phyloP scores from a whole-genome alignment of 2,329 filamentous ascomycete genomes.

The Magnaporthiopsis incrustans region DNA sequence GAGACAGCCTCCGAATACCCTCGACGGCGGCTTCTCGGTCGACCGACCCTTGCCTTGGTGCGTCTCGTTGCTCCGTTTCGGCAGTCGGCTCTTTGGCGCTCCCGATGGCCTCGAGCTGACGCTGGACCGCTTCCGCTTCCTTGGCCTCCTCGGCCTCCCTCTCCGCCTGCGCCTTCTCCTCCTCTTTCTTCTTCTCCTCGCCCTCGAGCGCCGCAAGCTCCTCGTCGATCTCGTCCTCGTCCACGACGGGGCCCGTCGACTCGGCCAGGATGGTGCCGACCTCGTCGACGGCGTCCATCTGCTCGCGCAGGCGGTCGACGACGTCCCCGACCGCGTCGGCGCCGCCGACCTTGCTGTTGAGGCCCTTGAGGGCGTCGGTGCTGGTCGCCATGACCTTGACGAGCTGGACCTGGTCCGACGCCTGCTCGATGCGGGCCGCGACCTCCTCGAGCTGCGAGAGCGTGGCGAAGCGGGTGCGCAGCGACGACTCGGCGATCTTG shows the following conservation, averaged over 20 bases:
- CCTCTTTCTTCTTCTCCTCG: conserved; percentile 46
- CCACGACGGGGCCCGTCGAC: conserved; percentile 40
- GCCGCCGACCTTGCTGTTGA: conserved; percentile 74
- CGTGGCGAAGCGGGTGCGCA: conserved; percentile 64
- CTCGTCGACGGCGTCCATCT: conserved; percentile 79
- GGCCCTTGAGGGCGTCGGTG: conserved; percentile 58
- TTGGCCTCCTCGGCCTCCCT: conserved; percentile 30
- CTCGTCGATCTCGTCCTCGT: conserved; percentile 80
- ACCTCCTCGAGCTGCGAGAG: conserved; percentile 78
- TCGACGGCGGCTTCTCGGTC: conserved; percentile 10
- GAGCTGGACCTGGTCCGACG: conserved; percentile 74
- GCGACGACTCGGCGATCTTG: conserved; percentile 68
- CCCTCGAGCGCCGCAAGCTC: conserved; percentile 72
- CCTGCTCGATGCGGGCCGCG: conserved; percentile 75
- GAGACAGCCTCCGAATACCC: conserved; percentile 25
- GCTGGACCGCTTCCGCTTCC: conserved; percentile 38
- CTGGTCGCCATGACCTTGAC: conserved; percentile 77
- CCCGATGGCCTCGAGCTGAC: conserved; percentile 41
- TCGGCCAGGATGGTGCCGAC: conserved; percentile 71
- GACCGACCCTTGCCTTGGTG: conserved; percentile 1
- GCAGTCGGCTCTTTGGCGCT: conserved; percentile 23
- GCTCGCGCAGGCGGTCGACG: conserved; percentile 65
- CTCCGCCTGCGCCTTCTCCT: conserved; percentile 40
- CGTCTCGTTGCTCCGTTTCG: conserved; percentile 13
- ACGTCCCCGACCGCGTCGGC: conserved; percentile 67